Base-by-base conservation (phyloP, 495 filamentous ascomycete species). In the Neurospora tetraspora region DNA sequence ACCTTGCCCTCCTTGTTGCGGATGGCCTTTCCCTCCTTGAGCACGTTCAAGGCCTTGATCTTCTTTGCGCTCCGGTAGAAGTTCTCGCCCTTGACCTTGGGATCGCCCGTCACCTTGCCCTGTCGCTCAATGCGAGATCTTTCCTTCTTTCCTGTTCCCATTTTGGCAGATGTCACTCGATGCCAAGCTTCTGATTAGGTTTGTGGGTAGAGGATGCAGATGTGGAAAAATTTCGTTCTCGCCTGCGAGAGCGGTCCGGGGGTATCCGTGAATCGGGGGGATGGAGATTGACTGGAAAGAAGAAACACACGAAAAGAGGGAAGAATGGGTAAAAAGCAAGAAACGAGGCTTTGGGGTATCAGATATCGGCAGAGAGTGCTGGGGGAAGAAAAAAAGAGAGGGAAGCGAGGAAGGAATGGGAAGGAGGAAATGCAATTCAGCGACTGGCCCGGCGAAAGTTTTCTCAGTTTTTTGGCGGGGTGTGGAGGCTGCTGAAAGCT, bases 141-240 rank as follows among this genome's bases (percentile, higher is more conserved):
- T 82, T 99, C 96, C 84, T 98, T 98, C 88, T 98, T 99, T 76
- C 90, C 78, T 80, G 43, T 94, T 84, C 96, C 96, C 96, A 99
- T 98, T 71, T 70, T 80, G 76, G 75, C 75, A 70, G 70, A 69
- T 75, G 37, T 42, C 69, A 71, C 70, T 71, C 45, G 38, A 45
- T 43, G 71, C 73, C 75, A 73, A 69, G 12, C 16, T 37, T 20
- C 34, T 34, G 38, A 34, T n/a, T 61, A 71, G 16, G 61, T 34
- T 69, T 10, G 71, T 42, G 37, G 71, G 36, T 9, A 72, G 72
- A 37, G 23, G 37, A 37, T 43, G 27, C 27, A 47, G 69, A 37
- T 45, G 70, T 34, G 11, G 23, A 40, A 42, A 70, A 38, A 16
- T 34, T 59, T 31, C 23, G 53, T 14, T 61, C 53, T 61, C 53